Evolutionary conservation across 352 stramenopile species (phyloP), one percentile per base, ranked within the genome.

Genomic region (Globisporangium acanthophoron): DNA sequence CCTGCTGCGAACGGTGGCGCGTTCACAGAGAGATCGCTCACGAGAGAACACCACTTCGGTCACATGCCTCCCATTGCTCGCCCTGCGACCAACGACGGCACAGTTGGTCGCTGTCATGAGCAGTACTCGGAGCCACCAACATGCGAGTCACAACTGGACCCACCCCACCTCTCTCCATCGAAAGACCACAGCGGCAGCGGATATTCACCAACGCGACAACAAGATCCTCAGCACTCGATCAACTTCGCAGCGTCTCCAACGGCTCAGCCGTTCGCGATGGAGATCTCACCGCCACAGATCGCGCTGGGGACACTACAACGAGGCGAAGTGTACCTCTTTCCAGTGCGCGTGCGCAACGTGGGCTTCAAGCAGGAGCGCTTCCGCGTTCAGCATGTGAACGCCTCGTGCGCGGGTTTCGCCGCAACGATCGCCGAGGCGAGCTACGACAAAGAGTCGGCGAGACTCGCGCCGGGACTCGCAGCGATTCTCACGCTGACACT

Each of bases 311-410:
- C 65, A 3, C 54, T 90, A 2, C 56, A 61, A 9, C 58, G 65
- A 6, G 70, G 64, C 1, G 74, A 88, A 64, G 78, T 90, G 9
- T 90, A 88, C 33, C 54, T 90, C 13, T 87, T 88, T 53, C 78
- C 78, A 16, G 48, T 88, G 18, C 76, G 80, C 37, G 62, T 87
- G 29, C 80, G 77, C 46, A 92, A 92, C 37, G 70, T 92, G 15
- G 80, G 78, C 3, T 72, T 64, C 33, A 80, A 71, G 53, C 73
- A 88, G 46, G 76, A 92, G 40, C 82, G 80, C 8, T 92, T 86
- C 50, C 80, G 80, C 20, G 76, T 88, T 5, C 73, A 82, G 33
- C 56, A 65, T n/a, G 59, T 88, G 7, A 58, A 49, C 7, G 74
- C 70, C 5, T 76, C 72, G 4, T 71, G 67, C 54, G 73, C 71